Conservation (phyloP, 2,329 filamentous ascomycete species). For the Pseudodiploospora longispora region DNA sequence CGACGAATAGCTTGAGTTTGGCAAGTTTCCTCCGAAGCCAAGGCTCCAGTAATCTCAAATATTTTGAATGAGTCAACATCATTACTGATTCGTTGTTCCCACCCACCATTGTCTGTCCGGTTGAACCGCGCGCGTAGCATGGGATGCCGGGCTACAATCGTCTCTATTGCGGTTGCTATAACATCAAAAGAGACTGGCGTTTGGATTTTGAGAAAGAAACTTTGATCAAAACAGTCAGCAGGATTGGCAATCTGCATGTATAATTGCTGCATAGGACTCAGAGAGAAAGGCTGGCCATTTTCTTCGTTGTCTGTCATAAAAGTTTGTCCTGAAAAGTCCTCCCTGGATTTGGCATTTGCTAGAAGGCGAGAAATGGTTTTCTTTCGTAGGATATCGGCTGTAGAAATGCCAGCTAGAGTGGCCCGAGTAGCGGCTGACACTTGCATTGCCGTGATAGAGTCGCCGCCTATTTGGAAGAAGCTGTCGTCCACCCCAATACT, state of each 20-base stretch:
- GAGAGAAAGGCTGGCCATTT: background rate
- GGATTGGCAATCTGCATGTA: conserved; percentile 1
- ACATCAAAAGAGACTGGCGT: background rate
- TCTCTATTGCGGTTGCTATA: background rate
- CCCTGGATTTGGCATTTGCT: too few relatives aligned
- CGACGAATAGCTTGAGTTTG: background rate
- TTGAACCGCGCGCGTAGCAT: conserved; percentile 2
- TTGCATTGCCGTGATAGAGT: conserved; percentile 30
- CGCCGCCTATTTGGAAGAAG: background rate
- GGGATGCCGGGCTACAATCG: background rate
- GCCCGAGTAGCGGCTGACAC: conserved; percentile 28
- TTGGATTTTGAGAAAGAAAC: conserved; percentile 3
- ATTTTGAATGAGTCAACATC: background rate
- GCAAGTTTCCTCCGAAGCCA: too few relatives aligned
- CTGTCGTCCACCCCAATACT: background rate
- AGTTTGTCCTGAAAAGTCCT: too few relatives aligned
- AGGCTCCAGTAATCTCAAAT: background rate
- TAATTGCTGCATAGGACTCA: conserved; percentile 5
- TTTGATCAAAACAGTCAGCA: conserved; percentile 3
- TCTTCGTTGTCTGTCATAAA: background rate
- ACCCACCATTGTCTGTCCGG: background rate
- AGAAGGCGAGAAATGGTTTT: conserved; percentile 5
- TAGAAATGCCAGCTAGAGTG: background rate
- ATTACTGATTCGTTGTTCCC: conserved; percentile 1
- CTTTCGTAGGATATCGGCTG: conserved; percentile 4